Base-by-base conservation (phyloP, 2,329 filamentous ascomycete genomes). In the Botryotinia calthae region DNA sequence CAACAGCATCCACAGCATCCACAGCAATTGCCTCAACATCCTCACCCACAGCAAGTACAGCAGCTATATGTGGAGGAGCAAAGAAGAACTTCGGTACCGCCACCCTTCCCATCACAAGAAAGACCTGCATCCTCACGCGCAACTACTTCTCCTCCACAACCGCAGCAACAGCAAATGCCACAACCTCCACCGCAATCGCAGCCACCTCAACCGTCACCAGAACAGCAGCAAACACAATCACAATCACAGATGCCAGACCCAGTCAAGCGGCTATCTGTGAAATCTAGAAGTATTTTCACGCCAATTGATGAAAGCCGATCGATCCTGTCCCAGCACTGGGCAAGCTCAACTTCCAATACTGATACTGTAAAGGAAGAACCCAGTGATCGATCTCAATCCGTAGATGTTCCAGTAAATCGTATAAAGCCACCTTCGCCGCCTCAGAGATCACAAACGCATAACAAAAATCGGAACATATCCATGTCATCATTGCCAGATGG, bases 271-370 rank as follows among this genome's bases (percentile, higher is more conserved):
- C 80, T 86, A 81, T 84, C 89, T 72, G 81, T 86, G 72, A 86
- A 86, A 75, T 83, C 82, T 14, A 86, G 84, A 77, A 98, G 95
- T 81, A 98, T 99, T 74, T 98, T 98, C 81, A 99, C 96, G 0
- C 96, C 96, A 0, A 97, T 99, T 75, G 96, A 98, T 79, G 95
- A 97, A 81, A 94, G 92, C 78, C 89, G 93, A 66, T 98, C 95
- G 1, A 91, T 98, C 73, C 84, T 98, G 61, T 94, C 93, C 20
- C 93, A 95, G 76, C 94, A 97, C 81, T 90, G 93, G 75, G 90
- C 89, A 25, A 88, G 88, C 1, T 91, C 92, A 76, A 86, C 89
- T 16, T 85, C 76, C 82, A 78, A 78, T 79, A 61, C 82, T 82
- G 79, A 77, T 61, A 73, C 71, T n/a, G 22, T 74, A 28, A 78